These are phyloP conservation scores for Alternaria viburni DNA, from an alignment of 2,329 filamentous ascomycete genomes.

Conservation along the genomic window DNA sequence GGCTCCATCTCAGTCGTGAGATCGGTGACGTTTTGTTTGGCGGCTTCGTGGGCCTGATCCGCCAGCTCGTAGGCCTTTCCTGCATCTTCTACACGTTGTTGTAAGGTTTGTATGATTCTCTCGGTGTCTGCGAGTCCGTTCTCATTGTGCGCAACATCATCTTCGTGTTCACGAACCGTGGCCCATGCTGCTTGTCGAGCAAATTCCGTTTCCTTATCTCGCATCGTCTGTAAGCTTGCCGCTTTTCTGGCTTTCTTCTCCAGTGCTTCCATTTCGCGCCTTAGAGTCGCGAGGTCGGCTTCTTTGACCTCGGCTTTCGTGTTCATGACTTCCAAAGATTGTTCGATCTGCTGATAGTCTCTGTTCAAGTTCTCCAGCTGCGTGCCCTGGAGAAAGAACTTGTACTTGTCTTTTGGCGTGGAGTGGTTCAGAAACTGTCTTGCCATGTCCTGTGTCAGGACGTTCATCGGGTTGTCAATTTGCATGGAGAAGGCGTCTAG, in stretches of 20 bases:
- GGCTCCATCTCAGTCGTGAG: slow-evolving; percentile 48
- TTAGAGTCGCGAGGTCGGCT: slow-evolving; percentile 68
- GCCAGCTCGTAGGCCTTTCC: slow-evolving; percentile 53
- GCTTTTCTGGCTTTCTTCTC: slow-evolving; percentile 69
- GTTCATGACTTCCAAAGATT: slow-evolving; percentile 76
- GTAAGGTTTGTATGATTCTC: slow-evolving; percentile 57
- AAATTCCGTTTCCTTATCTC: slow-evolving; percentile 65
- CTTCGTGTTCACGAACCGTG: slow-evolving; percentile 80
- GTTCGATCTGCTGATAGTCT: slow-evolving; percentile 84
- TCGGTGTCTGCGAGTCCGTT: slow-evolving; percentile 43
- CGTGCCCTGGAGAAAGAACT: slow-evolving; percentile 93
- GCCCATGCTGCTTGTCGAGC: slow-evolving; percentile 80
- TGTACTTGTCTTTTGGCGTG: slow-evolving; percentile 85
- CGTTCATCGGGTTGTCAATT: slow-evolving; percentile 95
- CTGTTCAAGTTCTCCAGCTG: slow-evolving; percentile 90
- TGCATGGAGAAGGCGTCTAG: slow-evolving; percentile 92
- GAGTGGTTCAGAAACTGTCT: slow-evolving; percentile 90
- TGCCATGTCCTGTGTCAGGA: slow-evolving; percentile 93
- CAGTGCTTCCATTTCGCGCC: slow-evolving; percentile 65
- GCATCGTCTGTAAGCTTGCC: slow-evolving; percentile 70
- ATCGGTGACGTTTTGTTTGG: slow-evolving; percentile 44
- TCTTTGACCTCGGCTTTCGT: slow-evolving; percentile 66
- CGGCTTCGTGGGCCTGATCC: slow-evolving; percentile 47
- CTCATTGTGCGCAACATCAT: slow-evolving; percentile 37
- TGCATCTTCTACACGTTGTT: slow-evolving; percentile 54